Conservation (phyloP, 2,329 filamentous ascomycete genomes). For the Diaporthe sp. region DNA sequence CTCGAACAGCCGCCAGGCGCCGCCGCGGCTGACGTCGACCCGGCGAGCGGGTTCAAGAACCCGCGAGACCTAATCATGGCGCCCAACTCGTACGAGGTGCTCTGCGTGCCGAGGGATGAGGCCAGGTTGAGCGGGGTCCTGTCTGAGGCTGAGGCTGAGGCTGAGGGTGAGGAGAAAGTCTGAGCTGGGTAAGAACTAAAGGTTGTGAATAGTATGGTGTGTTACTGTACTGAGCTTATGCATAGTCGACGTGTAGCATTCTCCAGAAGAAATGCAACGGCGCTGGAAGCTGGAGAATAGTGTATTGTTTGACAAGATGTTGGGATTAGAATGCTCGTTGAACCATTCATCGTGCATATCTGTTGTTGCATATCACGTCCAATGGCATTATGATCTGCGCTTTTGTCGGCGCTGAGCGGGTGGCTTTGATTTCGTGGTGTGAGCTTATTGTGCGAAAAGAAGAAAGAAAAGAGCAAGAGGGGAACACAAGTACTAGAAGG, state of each 20-base stretch:
- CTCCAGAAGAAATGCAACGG: background rate
- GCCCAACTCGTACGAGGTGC: slow-evolving; percentile 33
- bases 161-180: background rate
- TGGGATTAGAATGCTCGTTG: background rate
- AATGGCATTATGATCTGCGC: background rate
- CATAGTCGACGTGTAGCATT: background rate
- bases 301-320: background rate
- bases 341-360: background rate
- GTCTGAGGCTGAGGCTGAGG: background rate
- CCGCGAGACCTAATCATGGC: slow-evolving; percentile 37
- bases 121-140: slow-evolving; percentile 14
- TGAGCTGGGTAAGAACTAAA: background rate
- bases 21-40: slow-evolving; percentile 29
- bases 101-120: slow-evolving; percentile 40
- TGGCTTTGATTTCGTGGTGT: no score
- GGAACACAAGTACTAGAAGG: no score
- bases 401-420: no score
- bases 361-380: background rate
- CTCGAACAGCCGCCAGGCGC: slow-evolving; percentile 51
- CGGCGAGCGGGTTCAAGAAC: slow-evolving; percentile 35
- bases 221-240: background rate
- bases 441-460: no score
- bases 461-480: no score
- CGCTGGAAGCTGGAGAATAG: background rate
- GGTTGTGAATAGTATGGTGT: no score